Percentiles rank a stretch among this genome's conserved stretches.
Evolutionary conservation across 768 basidiomycete species (phyloP).

Genomic region (Tulasnella sp.): DNA sequence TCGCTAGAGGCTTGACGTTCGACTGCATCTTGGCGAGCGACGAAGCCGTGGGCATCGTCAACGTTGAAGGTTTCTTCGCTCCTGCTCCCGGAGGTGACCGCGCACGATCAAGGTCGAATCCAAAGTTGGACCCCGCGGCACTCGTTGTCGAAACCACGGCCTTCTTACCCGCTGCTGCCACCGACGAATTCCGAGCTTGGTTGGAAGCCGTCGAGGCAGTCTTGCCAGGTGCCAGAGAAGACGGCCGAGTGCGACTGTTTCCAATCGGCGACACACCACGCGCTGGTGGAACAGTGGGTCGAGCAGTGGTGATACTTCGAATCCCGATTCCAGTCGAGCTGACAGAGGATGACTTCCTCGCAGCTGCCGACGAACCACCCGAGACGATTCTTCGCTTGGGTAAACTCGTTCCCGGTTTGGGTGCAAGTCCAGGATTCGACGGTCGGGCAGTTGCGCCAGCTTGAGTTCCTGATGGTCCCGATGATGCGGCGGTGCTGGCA

Average conservation of each 20-base stretch:
- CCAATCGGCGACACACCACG: neutral
- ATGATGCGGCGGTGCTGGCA: neutral
- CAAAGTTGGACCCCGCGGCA: neutral
- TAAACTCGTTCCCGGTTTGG: neutral
- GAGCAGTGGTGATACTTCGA: neutral
- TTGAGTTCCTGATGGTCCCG: too few species aligned
- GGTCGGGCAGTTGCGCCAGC: neutral
- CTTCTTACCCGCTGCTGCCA: neutral
- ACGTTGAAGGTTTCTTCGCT: conserved; percentile 13
- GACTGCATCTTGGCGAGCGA: conserved; percentile 18
- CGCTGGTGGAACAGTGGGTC: neutral
- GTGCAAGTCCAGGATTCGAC: neutral
- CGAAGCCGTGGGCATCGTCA: conserved; percentile 20
- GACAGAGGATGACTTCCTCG: neutral
- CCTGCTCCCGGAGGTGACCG: neutral
- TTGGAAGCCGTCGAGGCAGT: neutral
- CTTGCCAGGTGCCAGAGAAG: neutral
- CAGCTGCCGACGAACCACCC: neutral
- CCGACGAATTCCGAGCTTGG: neutral
- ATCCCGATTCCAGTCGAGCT: neutral
- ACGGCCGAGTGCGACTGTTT: neutral
- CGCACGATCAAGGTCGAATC: neutral
- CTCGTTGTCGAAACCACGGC: neutral
- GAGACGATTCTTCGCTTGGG: neutral
- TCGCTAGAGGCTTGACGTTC: neutral